Evolutionary conservation across 352 stramenopile genomes (phyloP), one percentile per base, ranked within the genome.

Genomic region (Pythium myriotylum): DNA sequence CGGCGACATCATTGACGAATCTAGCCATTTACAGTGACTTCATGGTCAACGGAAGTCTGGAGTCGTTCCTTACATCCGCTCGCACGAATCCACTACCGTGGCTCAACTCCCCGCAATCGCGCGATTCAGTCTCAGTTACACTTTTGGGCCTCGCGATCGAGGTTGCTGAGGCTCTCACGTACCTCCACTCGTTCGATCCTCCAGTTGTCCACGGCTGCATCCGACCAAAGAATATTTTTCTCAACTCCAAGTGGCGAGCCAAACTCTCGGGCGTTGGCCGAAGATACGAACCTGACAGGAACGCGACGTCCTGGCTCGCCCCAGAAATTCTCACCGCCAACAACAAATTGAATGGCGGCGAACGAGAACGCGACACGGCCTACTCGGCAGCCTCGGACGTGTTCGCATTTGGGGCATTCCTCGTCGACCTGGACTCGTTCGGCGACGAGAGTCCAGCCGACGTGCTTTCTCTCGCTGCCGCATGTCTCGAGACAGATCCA

Each of bases 321-420:
- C 43, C 43, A 3, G 43, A 50, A 13, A 50, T 59, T 24, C 10
- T 24, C 5, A 22, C 39, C 3, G 23, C 16, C 4, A 29, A 22
- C 24, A 17, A 41, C 2, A 19, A 40, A 13, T 23, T 0, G 14
- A 20, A 27, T 14, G 16, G 20, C n/a, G 1, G n/a, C n/a, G n/a
- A n/a, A n/a, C n/a, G n/a, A n/a, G n/a, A 54, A 22, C 23, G 7
- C 2, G 10, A 10, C 6, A 52, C 14, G 4, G 23, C 9, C 5
- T 54, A 59, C 22, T 50, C 29, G 27, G 37, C 35, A 19, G 40
- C 32, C 7, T 74, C 80, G 5, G 83, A 92, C 45, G 88, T 92
- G 79, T 92, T 88, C 51, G 80, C 83, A 24, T 90, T 84, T 14
- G 83, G 83, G 24, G 77, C 86, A 54, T 65, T 92, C n/a, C 65